Evolutionary conservation across 192 early-diverging fungal genomes (phyloP), one percentile per base, ranked within the genome.

Genomic region (Geosiphon pyriformis): DNA sequence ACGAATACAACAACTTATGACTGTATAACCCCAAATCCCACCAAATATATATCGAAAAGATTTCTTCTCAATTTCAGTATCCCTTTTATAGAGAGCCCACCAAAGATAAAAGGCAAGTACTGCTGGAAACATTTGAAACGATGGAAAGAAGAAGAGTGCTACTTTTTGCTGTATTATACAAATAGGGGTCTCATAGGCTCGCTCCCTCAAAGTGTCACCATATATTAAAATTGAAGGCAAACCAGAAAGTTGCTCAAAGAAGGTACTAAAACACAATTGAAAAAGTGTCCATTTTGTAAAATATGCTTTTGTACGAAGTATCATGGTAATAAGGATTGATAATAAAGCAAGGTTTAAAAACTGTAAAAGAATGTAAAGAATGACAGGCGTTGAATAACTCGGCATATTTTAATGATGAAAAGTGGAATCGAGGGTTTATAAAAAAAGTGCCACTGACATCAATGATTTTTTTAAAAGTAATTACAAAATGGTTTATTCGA

Each of bases 231-330:
- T 31, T 18, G 57, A 22, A 59, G 33, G 33, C 17, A 59, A 22
- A 6, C n/a, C 20, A 11, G 30, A 8, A 4, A 59, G 12, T 3
- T 18, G 26, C 4, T 22, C 10, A 0, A 25, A 25, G 12, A 31
- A 59, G 18, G 57, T n/a, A 2, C 31, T 6, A 34, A 59, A 10
- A 2, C 29, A 35, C 25, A 59, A 59, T 22, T 59, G 57, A 20
- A 59, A 34, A 31, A 59, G 31, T 33, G 57, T 59, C 29, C 30
- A 31, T 59, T 59, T 59, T 0, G 57, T 59, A 33, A 59, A 37
- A 35, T 59, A 59, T 34, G 12, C 26, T 34, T 25, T 25, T 34
- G 57, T 20, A 20, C 35, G 15, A 22, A 34, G 3, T 59, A 59
- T 20, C 1, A 34, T 2, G 11, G 31, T 1, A 4, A 59, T 59